Percentiles rank a stretch among this genome's conserved stretches.
Conservation (phyloP, 2,329 filamentous ascomycete species). For the Lomentospora prolificans region DNA sequence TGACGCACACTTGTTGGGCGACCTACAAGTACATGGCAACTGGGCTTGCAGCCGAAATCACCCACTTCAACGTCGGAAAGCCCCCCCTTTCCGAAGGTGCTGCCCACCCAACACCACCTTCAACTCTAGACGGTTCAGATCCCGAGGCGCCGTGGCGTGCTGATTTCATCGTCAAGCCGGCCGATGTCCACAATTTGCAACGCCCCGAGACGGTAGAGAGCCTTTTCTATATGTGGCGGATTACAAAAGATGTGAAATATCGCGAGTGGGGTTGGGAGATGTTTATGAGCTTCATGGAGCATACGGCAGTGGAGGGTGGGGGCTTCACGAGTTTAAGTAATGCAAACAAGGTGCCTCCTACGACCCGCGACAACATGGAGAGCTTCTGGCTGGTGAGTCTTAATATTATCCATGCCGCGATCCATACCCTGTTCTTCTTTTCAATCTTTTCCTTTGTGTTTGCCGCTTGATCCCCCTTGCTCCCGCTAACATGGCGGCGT, state of each 20-base stretch:
- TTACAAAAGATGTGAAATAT: conserved; percentile 83
- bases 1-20: conserved; percentile 96
- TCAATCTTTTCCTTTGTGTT: background rate
- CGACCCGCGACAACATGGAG: conserved; percentile 84
- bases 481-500: conserved; percentile 8
- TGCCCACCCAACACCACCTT: conserved; percentile 20
- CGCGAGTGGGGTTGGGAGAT: conserved; percentile 98
- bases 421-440: background rate
- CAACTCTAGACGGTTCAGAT: conserved; percentile 4
- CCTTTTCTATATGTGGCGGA: conserved; percentile 97
- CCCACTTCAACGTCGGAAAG: conserved; percentile 70
- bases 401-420: too few relatives aligned
- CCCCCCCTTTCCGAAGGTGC: conserved; percentile 55
- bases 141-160: conserved; percentile 48
- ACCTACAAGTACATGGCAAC: conserved; percentile 90
- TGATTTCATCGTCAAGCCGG: conserved; percentile 70
- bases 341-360: conserved; percentile 62
- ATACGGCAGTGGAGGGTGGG: conserved; percentile 70
- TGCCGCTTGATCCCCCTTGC: background rate
- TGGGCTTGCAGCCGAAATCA: conserved; percentile 89
- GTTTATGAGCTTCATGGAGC: conserved; percentile 82
- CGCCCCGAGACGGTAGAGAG: conserved; percentile 94
- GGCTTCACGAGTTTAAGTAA: conserved; percentile 77
- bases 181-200: conserved; percentile 88
- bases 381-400: conserved; percentile 85